These are phyloP conservation scores for Chlorella sorokiniana DNA, from an alignment of 139 green algal genomes.

Conservation along the genomic window DNA sequence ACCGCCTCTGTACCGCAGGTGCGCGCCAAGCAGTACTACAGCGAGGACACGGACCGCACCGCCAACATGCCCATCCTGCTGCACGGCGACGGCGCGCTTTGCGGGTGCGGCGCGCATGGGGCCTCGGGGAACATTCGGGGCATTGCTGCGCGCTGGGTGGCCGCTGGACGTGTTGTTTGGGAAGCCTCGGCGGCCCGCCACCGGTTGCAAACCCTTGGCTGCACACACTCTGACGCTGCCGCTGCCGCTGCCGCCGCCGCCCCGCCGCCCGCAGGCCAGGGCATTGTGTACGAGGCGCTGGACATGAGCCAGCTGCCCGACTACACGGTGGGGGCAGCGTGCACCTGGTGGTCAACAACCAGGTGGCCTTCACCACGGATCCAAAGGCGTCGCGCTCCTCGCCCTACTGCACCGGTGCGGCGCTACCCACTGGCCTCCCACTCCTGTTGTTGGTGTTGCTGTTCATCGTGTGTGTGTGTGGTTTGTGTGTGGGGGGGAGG, in stretches of 20 bases:
- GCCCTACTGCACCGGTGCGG: slow-evolving; percentile 85
- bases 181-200: too few relatives aligned
- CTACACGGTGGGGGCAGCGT: slow-evolving; percentile 93
- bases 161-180: too few relatives aligned
- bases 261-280: slow-evolving; percentile 63
- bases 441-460: too few relatives aligned
- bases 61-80: slow-evolving; percentile 89
- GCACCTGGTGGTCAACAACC: slow-evolving; percentile 99
- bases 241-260: not conserved
- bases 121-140: not conserved
- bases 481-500: too few relatives aligned
- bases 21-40: slow-evolving; percentile 96
- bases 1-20: slow-evolving; percentile 16
- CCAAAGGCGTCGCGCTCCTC: slow-evolving; percentile 82
- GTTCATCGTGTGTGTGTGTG: too few relatives aligned
- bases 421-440: too few relatives aligned
- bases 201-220: not conserved
- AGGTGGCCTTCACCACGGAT: slow-evolving; percentile 99
- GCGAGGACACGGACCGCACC: slow-evolving; percentile 57
- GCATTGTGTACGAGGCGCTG: slow-evolving; percentile 97
- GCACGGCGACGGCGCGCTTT: slow-evolving; percentile 96
- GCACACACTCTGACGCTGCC: not conserved
- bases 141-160: not conserved
- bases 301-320: slow-evolving; percentile 94
- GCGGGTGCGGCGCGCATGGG: slow-evolving; percentile 44